A percentile compares a stretch with the other conserved stretches of the same genome.
phyloP scores from a whole-genome alignment of 225 moss, liverwort and hornwort genomes.

The Bryum argenteum region DNA sequence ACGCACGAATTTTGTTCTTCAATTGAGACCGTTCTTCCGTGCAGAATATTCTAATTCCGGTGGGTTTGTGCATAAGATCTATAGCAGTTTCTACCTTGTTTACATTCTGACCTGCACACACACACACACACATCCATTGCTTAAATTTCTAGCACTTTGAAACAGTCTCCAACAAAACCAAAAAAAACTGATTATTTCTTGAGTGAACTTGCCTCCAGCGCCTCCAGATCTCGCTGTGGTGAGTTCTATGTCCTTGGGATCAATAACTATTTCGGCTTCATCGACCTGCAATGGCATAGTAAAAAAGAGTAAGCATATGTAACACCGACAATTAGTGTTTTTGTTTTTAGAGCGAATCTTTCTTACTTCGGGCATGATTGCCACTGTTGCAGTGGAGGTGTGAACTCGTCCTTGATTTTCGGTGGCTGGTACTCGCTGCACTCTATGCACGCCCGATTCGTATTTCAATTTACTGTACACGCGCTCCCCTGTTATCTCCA shows the following conservation, averaged over 20 bases:
- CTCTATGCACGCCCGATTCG: slow-evolving; percentile 95
- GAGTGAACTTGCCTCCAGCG: slow-evolving; percentile 73
- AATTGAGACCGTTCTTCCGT: slow-evolving; percentile 97
- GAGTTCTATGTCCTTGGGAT: slow-evolving; percentile 96
- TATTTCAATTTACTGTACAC: slow-evolving; percentile 97
- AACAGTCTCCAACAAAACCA: no score
- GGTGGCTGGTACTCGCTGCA: slow-evolving; percentile 96
- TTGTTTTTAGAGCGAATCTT: no score
- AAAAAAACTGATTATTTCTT: no score
- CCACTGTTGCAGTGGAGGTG: slow-evolving; percentile 97
- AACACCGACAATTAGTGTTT: not conserved
- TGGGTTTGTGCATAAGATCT: slow-evolving; percentile 92
- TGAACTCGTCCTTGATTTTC: slow-evolving; percentile 98
- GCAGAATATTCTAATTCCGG: slow-evolving; percentile 97
- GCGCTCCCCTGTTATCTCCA: slow-evolving; percentile 90
- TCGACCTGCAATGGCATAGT: slow-evolving; percentile 69
- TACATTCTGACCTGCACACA: slow-evolving; percentile 93
- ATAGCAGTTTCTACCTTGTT: slow-evolving; percentile 99
- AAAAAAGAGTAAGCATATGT: slow-evolving; percentile 17
- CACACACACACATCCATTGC: slow-evolving; percentile 15
- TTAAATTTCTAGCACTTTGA: not conserved
- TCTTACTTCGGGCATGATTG: slow-evolving; percentile 94
- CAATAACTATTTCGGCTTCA: slow-evolving; percentile 94
- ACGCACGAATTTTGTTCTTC: slow-evolving; percentile 90
- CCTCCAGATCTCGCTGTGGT: slow-evolving; percentile 97